These are phyloP conservation scores for Jackrogersella multiformis DNA, from an alignment of 495 filamentous ascomycete species.

Conservation along the genomic window DNA sequence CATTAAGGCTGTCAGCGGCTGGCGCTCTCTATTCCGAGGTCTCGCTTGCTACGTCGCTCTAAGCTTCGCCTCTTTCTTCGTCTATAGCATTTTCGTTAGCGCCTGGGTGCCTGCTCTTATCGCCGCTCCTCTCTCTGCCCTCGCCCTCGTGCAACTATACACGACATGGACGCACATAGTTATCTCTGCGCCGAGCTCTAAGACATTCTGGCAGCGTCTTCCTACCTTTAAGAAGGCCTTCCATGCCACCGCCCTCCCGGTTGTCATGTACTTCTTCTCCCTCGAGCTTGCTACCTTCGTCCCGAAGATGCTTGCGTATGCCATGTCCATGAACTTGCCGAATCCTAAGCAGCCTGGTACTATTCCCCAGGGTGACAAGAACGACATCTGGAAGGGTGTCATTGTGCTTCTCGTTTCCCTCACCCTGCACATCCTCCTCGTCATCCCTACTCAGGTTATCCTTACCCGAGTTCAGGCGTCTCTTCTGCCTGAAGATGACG, in stretches of 20 bases:
- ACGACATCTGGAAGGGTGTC: constrained; percentile 48
- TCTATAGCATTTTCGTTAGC: constrained; percentile 35
- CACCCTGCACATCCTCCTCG: constrained; percentile 45
- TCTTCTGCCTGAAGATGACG: constrained; percentile 59
- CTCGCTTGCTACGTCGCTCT: constrained; percentile 43
- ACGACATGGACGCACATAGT: constrained; percentile 58
- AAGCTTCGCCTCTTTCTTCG: constrained; percentile 16
- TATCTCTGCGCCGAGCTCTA: constrained; percentile 51
- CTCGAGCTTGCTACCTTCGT: constrained; percentile 35
- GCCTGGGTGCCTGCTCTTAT: constrained; percentile 43
- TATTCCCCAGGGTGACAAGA: constrained; percentile 30
- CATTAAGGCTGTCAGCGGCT: constrained; percentile 50
- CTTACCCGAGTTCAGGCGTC: constrained; percentile 61
- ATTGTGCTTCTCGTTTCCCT: constrained; percentile 43
- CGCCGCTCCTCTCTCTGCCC: constrained; percentile 46
- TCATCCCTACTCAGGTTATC: constrained; percentile 54
- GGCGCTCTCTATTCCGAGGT: constrained; percentile 53
- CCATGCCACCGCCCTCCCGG: constrained; percentile 54
- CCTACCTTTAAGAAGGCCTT: constrained; percentile 55
- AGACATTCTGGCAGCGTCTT: constrained; percentile 55
- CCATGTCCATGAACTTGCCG: constrained; percentile 44
- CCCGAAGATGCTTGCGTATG: constrained; percentile 40
- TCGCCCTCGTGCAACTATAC: constrained; percentile 50
- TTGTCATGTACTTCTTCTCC: constrained; percentile 49
- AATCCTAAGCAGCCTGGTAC: constrained; percentile 29